These are phyloP conservation scores for Myxozyma geophila DNA, from an alignment of 805 yeast genomes.

Conservation along the genomic window DNA sequence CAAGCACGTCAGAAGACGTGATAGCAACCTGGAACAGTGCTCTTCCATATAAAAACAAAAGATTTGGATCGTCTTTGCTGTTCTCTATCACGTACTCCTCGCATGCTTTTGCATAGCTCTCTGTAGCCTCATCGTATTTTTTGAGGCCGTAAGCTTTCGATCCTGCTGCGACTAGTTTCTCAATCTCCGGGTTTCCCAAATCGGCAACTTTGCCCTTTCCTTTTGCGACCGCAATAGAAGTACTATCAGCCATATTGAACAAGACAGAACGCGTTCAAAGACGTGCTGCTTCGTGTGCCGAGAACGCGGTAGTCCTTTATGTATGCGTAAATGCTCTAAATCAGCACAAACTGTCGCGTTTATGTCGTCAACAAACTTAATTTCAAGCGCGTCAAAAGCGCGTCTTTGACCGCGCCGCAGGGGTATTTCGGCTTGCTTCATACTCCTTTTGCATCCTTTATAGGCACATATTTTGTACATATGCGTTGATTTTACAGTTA, in stretches of 20 bases:
- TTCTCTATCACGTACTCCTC: conserved; percentile 54
- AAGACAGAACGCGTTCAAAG: background rate
- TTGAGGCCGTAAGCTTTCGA: conserved; percentile 66
- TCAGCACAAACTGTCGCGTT: conserved; percentile 6
- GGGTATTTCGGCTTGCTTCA: background rate
- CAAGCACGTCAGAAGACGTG: conserved; percentile 73
- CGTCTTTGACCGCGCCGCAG: background rate
- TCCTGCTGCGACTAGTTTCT: conserved; percentile 61
- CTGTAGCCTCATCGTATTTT: conserved; percentile 70
- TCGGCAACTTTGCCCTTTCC: conserved; percentile 7
- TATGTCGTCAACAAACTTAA: background rate
- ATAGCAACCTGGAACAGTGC: conserved; percentile 80
- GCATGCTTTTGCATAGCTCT: conserved; percentile 75
- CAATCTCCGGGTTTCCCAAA: conserved; percentile 47
- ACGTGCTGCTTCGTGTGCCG: background rate
- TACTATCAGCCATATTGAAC: background rate
- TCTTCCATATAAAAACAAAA: conserved; percentile 76
- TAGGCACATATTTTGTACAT: background rate
- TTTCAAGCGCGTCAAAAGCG: background rate
- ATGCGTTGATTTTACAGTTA: background rate
- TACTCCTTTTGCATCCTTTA: background rate
- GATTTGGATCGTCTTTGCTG: conserved; percentile 72
- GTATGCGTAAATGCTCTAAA: background rate
- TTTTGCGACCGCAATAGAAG: background rate
- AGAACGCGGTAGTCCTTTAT: background rate